Percentiles rank a stretch among this genome's conserved stretches.
These are phyloP conservation scores for Monosporascus cannonballus DNA, from an alignment of 2,329 filamentous ascomycete species.

Conservation along the genomic window DNA sequence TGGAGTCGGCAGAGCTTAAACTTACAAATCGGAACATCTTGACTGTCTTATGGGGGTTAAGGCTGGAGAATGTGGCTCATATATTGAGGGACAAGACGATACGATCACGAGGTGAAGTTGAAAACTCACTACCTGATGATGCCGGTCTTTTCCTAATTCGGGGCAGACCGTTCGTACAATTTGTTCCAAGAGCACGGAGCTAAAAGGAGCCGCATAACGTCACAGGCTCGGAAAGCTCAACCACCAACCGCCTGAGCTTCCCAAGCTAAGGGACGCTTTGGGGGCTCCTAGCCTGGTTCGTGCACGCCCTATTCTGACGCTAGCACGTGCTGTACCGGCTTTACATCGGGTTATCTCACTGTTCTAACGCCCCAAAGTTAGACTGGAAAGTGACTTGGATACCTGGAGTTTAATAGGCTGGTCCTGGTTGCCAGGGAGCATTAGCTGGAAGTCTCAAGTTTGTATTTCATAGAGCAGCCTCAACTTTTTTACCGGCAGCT, in stretches of 20 bases:
- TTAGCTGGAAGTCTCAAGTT: background rate
- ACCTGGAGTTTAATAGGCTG: too few species aligned
- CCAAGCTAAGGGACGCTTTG: too few species aligned
- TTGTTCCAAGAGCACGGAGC: background rate
- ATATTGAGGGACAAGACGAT: background rate
- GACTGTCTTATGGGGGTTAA: conserved; percentile 3
- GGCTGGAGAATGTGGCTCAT: background rate
- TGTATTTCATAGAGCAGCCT: too few species aligned
- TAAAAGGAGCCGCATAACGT: background rate
- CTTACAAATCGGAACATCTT: conserved; percentile 44
- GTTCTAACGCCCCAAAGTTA: background rate
- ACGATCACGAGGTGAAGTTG: background rate
- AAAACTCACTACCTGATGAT: background rate
- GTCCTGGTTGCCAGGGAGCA: background rate
- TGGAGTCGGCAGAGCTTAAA: conserved; percentile 2
- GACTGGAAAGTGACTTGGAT: too few species aligned
- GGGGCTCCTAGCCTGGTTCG: too few species aligned
- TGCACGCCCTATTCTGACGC: background rate
- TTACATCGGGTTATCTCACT: background rate
- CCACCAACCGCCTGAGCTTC: background rate
- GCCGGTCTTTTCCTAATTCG: background rate
- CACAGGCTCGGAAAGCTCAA: background rate
- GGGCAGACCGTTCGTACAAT: background rate
- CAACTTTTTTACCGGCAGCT: too few species aligned
- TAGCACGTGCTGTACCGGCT: background rate